A percentile compares a stretch with the other conserved stretches of the same genome.
Conservation (phyloP, 139 green algal genomes). For the Chlamydomonas sphaeroides region DNA sequence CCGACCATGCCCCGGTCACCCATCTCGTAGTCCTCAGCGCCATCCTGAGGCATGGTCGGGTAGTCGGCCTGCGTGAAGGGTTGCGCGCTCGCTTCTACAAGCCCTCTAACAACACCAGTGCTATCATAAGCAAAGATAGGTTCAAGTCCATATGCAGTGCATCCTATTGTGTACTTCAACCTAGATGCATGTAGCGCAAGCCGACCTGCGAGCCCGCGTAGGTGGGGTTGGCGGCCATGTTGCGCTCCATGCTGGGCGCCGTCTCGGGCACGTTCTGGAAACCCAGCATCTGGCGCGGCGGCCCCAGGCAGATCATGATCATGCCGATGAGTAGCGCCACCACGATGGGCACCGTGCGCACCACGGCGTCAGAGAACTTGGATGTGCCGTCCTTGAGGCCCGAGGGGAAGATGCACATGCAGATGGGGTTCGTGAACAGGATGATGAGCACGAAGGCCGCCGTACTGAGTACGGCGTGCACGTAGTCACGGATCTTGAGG, state of each 20-base stretch:
- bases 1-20: neutral
- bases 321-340: constrained; percentile 49
- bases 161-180: too few relatives aligned
- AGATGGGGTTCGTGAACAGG: constrained; percentile 56
- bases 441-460: constrained; percentile 49
- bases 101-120: too few relatives aligned
- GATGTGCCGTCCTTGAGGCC: constrained; percentile 34
- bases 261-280: constrained; percentile 52
- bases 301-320: constrained; percentile 55
- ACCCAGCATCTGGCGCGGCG: constrained; percentile 55
- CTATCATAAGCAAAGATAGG: too few relatives aligned
- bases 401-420: constrained; percentile 56
- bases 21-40: constrained; percentile 17
- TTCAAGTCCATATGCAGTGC: too few relatives aligned
- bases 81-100: too few relatives aligned
- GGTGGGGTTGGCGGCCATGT: constrained; percentile 25
- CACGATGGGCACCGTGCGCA: constrained; percentile 50
- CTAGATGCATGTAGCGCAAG: too few relatives aligned
- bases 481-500: constrained; percentile 52
- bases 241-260: neutral
- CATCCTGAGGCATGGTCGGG: constrained; percentile 26
- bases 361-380: constrained; percentile 23
- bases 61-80: too few relatives aligned
- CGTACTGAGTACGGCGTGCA: constrained; percentile 37
- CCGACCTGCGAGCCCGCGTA: constrained; percentile 27